Evolutionary conservation across 2,329 filamentous ascomycete genomes (phyloP).

Genomic region (Sphaerostilbella broomeana): DNA sequence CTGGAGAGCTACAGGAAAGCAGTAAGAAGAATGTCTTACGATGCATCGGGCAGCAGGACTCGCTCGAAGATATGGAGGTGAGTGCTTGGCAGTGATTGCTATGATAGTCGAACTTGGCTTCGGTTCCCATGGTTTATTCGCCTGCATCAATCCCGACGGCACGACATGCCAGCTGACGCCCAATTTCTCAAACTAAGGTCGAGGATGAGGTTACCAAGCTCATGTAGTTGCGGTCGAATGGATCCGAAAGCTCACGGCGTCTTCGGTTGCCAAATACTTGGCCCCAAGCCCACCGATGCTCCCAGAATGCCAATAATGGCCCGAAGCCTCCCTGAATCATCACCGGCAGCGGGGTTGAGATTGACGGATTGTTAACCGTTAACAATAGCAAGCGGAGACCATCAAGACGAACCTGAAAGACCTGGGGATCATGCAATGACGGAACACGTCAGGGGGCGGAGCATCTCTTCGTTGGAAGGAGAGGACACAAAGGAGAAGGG

Average conservation of each 20-base stretch:
- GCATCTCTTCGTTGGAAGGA: conserved; percentile 30
- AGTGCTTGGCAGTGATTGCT: conserved; percentile 36
- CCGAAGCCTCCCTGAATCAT: conserved; percentile 8
- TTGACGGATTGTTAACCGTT: conserved; percentile 23
- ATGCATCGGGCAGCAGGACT: conserved; percentile 95
- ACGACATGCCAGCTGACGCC: conserved; percentile 25
- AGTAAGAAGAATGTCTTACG: conserved; percentile 98
- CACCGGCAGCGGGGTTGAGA: conserved; percentile 13
- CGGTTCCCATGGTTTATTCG: conserved; percentile 14
- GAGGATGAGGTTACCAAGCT: conserved; percentile 88
- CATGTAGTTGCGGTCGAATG: conserved; percentile 53
- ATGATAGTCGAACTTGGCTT: conserved; percentile 14
- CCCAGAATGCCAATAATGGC: not conserved
- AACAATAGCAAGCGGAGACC: conserved; percentile 18
- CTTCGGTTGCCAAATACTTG: conserved; percentile 1
- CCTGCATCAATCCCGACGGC: conserved; percentile 4
- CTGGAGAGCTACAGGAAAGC: conserved; percentile 96
- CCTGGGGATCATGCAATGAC: conserved; percentile 24
- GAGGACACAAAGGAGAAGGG: conserved; percentile 21
- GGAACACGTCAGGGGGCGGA: conserved; percentile 25
- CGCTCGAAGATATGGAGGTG: conserved; percentile 98
- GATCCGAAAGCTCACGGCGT: not conserved
- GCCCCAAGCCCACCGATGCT: not conserved
- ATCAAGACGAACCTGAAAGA: conserved; percentile 23
- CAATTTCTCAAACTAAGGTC: conserved; percentile 49